A percentile compares a stretch with the other conserved stretches of the same genome.
phyloP scores from a whole-genome alignment of 208 protist species.

The Wallacemonas rigidus region DNA sequence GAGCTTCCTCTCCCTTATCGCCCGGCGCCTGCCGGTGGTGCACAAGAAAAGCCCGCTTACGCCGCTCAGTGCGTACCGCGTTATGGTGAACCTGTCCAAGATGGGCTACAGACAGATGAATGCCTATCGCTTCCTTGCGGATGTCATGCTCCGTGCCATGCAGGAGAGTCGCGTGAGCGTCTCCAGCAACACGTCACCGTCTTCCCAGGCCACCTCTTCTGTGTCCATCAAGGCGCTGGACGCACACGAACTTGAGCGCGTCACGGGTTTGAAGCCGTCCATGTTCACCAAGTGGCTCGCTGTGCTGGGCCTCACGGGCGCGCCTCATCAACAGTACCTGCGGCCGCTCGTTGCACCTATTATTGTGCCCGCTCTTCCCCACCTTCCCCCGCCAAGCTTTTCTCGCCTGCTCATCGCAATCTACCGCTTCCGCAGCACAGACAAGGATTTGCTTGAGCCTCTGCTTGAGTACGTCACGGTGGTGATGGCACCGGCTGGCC shows the following conservation, averaged over 20 bases:
- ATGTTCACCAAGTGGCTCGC: conserved; percentile 73
- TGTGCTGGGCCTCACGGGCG: conserved; percentile 55
- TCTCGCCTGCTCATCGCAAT: conserved; percentile 65
- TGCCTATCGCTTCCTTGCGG: conserved; percentile 73
- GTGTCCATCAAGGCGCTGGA: too few species aligned
- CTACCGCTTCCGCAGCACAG: conserved; percentile 43
- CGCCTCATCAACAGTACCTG: conserved; percentile 82
- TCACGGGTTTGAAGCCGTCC: conserved; percentile 60
- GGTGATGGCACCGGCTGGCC: conserved; percentile 18
- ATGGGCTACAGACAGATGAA: conserved; percentile 75
- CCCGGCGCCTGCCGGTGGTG: conserved; percentile 66
- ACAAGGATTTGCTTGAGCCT: conserved; percentile 58
- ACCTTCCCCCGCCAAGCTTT: conserved; percentile 70
- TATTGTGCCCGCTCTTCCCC: conserved; percentile 53
- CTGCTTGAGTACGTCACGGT: conserved; percentile 36
- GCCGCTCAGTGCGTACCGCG: conserved; percentile 61
- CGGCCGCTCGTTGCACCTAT: conserved; percentile 52
- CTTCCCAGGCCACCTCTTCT: too few species aligned
- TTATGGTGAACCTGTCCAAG: conserved; percentile 62
- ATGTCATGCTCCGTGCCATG: conserved; percentile 52
- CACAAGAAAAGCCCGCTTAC: conserved; percentile 52
- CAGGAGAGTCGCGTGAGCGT: conserved; percentile 49
- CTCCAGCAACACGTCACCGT: conserved; percentile 18
- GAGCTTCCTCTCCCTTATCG: conserved; percentile 60
- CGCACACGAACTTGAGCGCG: not conserved